These are phyloP conservation scores for Yarrowia divulgata DNA, from an alignment of 805 yeast genomes.

Conservation along the genomic window DNA sequence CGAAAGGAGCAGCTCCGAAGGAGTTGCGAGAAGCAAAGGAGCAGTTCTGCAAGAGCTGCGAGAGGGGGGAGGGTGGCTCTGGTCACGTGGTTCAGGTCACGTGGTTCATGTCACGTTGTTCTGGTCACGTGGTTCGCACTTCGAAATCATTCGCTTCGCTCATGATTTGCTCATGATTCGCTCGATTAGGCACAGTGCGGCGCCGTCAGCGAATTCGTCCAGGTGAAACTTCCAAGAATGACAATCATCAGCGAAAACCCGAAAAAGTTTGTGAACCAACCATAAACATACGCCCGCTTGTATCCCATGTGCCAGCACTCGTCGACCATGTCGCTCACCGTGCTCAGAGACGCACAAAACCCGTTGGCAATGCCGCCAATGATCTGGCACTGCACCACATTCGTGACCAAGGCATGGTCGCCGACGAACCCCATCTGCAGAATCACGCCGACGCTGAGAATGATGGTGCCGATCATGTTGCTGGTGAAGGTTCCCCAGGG, in stretches of 20 bases:
- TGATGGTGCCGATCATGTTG: neutral
- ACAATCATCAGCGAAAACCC: conserved; percentile 7
- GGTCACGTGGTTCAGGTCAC: too few species aligned
- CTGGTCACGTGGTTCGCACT: too few species aligned
- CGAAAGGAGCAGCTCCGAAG: too few species aligned
- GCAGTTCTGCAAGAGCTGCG: too few species aligned
- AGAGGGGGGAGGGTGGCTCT: too few species aligned
- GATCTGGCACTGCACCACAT: conserved; percentile 25
- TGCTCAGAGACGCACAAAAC: conserved; percentile 6
- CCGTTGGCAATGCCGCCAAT: conserved; percentile 28
- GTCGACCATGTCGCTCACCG: neutral
- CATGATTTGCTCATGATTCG: too few species aligned
- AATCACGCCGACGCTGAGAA: neutral
- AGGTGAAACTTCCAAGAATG: conserved; percentile 8
- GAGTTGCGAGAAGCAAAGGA: too few species aligned
- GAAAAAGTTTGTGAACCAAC: conserved; percentile 3
- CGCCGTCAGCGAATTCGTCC: conserved; percentile 12
- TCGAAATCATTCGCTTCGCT: too few species aligned
- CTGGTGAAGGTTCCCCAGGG: conserved; percentile 22
- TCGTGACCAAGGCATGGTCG: neutral
- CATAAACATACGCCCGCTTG: conserved; percentile 21
- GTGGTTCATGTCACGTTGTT: too few species aligned
- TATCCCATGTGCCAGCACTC: conserved; percentile 9
- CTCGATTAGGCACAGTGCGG: neutral
- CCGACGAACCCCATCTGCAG: conserved; percentile 11